These are phyloP conservation scores for Chytriomyces confervae DNA, from an alignment of 192 early-diverging fungal species.

Conservation along the genomic window DNA sequence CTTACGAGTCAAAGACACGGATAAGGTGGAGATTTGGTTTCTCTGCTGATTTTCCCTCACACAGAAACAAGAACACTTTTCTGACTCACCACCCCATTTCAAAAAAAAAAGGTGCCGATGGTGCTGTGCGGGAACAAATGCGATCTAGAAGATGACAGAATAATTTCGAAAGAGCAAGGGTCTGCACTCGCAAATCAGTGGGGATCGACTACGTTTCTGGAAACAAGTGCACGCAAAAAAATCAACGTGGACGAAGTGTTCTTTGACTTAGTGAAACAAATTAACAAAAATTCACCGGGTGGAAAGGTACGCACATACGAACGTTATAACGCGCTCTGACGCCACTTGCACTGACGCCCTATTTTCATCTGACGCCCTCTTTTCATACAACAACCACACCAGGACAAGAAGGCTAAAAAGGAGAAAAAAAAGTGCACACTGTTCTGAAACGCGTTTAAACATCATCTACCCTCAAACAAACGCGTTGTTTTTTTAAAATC, in stretches of 20 bases:
- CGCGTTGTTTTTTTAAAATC: too few species aligned
- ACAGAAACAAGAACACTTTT: slow-evolving; percentile 6
- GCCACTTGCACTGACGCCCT: too few species aligned
- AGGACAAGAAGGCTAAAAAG: slow-evolving; percentile 52
- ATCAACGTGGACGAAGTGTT: slow-evolving; percentile 94
- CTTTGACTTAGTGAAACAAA: slow-evolving; percentile 87
- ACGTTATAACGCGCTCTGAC: not conserved
- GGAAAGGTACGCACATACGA: slow-evolving; percentile 52
- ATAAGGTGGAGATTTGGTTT: slow-evolving; percentile 50
- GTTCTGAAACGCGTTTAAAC: slow-evolving; percentile 28
- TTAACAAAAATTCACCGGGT: slow-evolving; percentile 79
- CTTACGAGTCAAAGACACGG: slow-evolving; percentile 67
- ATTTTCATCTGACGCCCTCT: not conserved
- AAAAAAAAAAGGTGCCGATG: slow-evolving; percentile 61
- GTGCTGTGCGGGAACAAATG: slow-evolving; percentile 70
- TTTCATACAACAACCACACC: not conserved
- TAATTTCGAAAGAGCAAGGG: slow-evolving; percentile 70
- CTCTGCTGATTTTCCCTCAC: not conserved
- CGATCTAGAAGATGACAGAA: slow-evolving; percentile 70
- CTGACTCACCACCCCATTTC: not conserved
- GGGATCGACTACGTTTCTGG: slow-evolving; percentile 78
- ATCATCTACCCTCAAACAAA: not conserved
- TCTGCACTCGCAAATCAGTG: slow-evolving; percentile 66
- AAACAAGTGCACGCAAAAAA: slow-evolving; percentile 85
- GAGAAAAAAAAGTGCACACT: slow-evolving; percentile 59